Percentiles rank a stretch among this genome's conserved stretches.
phyloP scores from a whole-genome alignment of 441 rosid species.

The Croton laevigatus region DNA sequence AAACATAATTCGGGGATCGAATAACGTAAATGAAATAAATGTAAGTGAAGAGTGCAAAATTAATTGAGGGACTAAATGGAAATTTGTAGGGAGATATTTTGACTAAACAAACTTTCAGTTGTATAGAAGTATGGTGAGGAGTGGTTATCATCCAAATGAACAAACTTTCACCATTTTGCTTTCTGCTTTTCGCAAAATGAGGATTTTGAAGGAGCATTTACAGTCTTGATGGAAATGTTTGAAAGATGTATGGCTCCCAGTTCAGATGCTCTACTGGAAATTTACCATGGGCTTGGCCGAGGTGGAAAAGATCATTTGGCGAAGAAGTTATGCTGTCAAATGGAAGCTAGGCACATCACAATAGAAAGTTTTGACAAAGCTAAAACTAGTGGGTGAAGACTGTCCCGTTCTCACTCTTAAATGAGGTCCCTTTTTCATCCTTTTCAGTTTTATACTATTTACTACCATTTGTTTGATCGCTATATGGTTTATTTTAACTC shows the following conservation, averaged over 20 bases:
- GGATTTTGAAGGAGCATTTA: constrained; percentile 62
- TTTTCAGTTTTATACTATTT: too few relatives aligned
- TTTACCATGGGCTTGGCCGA: constrained; percentile 43
- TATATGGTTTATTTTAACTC: too few relatives aligned
- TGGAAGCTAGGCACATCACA: not conserved
- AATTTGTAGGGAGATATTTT: too few relatives aligned
- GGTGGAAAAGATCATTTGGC: constrained; percentile 49
- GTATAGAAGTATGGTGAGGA: constrained; percentile 62
- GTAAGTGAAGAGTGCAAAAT: too few relatives aligned
- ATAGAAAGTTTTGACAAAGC: not conserved
- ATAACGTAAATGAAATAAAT: too few relatives aligned
- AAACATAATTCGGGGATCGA: too few relatives aligned
- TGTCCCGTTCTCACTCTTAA: not conserved
- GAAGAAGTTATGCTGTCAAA: constrained; percentile 27
- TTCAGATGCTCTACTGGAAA: constrained; percentile 28
- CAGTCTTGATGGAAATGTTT: constrained; percentile 54
- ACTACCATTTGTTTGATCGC: too few relatives aligned
- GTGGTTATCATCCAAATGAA: constrained; percentile 57
- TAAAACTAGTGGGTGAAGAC: not conserved
- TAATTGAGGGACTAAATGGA: too few relatives aligned
- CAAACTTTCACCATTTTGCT: constrained; percentile 43
- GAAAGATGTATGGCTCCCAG: constrained; percentile 41
- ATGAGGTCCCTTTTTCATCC: too few relatives aligned
- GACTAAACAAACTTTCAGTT: too few relatives aligned
- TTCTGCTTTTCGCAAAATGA: constrained; percentile 45